Conservation (phyloP, 371 early-diverging fungal species). For the Actinomucor elegans region DNA sequence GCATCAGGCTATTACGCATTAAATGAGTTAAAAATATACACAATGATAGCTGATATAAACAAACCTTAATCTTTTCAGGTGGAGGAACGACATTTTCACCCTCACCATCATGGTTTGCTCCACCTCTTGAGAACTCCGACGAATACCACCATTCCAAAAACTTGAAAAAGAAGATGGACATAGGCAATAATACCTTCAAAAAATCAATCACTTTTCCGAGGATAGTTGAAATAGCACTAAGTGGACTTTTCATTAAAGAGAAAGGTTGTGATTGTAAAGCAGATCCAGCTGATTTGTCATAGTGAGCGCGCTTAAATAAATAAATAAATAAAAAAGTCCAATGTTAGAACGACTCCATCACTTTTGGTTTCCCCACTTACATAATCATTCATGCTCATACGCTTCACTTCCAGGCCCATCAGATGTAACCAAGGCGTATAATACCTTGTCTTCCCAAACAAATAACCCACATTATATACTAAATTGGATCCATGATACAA, state of each 20-base stretch:
- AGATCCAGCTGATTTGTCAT: constrained; percentile 31
- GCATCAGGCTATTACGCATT: constrained; percentile 62
- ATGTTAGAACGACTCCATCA: too few relatives aligned
- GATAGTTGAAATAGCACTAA: constrained; percentile 22
- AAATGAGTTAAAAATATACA: not conserved
- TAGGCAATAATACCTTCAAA: constrained; percentile 76
- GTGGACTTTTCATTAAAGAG: constrained; percentile 23
- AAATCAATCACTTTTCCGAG: constrained; percentile 66
- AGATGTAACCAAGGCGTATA: constrained; percentile 82
- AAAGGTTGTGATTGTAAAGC: not conserved
- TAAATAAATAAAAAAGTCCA: too few relatives aligned
- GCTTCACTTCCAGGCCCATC: constrained; percentile 71
- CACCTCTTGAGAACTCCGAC: constrained; percentile 63
- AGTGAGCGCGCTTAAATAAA: constrained; percentile 38
- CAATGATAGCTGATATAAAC: not conserved
- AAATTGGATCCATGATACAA: constrained; percentile 63
- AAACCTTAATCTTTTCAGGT: constrained; percentile 62
- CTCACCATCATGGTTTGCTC: constrained; percentile 33
- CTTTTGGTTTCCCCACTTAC: constrained; percentile 66
- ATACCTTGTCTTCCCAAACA: constrained; percentile 79
- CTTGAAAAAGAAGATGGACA: constrained; percentile 89
- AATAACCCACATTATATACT: constrained; percentile 74
- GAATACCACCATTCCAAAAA: constrained; percentile 96
- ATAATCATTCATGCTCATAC: constrained; percentile 81
- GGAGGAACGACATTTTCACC: constrained; percentile 51